Conservation (phyloP, 1,284 basidiomycete species). For the Naganishia sp. region DNA sequence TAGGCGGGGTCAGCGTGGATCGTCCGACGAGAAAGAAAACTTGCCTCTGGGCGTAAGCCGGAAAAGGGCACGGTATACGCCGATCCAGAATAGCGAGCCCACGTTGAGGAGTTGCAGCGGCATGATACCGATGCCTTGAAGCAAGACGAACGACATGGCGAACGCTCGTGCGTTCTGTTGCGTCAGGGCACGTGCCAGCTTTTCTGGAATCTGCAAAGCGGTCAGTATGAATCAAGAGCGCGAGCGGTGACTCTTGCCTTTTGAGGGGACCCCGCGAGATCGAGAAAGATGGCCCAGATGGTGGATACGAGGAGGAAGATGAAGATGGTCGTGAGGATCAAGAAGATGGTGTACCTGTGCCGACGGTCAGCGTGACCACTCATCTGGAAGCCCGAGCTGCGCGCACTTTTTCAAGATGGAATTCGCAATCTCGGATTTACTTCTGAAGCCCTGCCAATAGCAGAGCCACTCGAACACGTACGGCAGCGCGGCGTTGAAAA, state of each 20-base stretch:
- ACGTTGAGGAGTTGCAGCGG: slow-evolving; percentile 89
- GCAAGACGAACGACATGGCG: slow-evolving; percentile 91
- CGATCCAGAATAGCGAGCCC: slow-evolving; percentile 74
- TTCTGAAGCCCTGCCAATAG: slow-evolving; percentile 83
- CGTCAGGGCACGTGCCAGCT: slow-evolving; percentile 77
- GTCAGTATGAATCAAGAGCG: neutral
- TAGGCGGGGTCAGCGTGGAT: slow-evolving; percentile 42
- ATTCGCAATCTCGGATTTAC: slow-evolving; percentile 89
- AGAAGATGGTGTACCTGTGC: slow-evolving; percentile 84
- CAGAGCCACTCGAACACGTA: slow-evolving; percentile 86
- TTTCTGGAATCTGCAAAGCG: slow-evolving; percentile 73
- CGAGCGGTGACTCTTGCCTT: slow-evolving; percentile 41
- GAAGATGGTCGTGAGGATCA: slow-evolving; percentile 91
- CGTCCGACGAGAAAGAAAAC: slow-evolving; percentile 34
- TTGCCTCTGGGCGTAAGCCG: slow-evolving; percentile 80
- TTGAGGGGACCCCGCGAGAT: slow-evolving; percentile 79
- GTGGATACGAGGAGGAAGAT: slow-evolving; percentile 89
- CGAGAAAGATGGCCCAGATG: slow-evolving; percentile 82
- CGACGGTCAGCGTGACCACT: slow-evolving; percentile 13
- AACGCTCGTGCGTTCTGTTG: slow-evolving; percentile 71
- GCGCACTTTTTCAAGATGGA: slow-evolving; percentile 85
- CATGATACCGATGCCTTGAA: slow-evolving; percentile 85
- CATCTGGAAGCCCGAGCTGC: neutral
- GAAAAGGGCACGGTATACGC: slow-evolving; percentile 69
- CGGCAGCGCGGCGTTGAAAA: slow-evolving; percentile 83